Percentiles rank a stretch among this genome's conserved stretches.
Evolutionary conservation across 2,329 filamentous ascomycete species (phyloP).

Genomic region (Trichophyton equinum): DNA sequence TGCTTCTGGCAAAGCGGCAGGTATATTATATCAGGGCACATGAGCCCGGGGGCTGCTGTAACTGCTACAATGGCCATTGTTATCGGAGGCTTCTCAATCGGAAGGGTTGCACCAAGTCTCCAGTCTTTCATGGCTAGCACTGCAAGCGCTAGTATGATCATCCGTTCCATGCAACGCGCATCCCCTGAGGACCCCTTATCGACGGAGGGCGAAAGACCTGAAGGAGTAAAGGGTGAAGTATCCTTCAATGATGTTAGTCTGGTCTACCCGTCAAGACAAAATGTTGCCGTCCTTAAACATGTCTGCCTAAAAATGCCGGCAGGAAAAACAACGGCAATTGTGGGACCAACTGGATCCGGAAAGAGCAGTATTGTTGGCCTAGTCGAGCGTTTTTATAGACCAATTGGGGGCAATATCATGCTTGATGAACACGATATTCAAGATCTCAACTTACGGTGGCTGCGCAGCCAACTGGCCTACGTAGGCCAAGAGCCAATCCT

Average conservation of each 20-base stretch:
- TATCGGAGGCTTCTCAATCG: conserved; percentile 71
- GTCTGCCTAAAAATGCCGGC: conserved; percentile 27
- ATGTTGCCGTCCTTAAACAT: conserved; percentile 27
- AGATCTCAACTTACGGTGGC: conserved; percentile 19
- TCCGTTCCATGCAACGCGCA: conserved; percentile 65
- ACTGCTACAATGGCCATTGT: conserved; percentile 71
- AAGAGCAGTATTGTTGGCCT: conserved; percentile 38
- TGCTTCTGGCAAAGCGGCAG: conserved; percentile 60
- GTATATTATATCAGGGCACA: conserved; percentile 50
- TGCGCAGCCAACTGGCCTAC: conserved; percentile 15
- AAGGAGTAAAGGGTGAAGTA: conserved; percentile 55
- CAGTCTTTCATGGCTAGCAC: conserved; percentile 64
- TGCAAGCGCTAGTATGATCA: conserved; percentile 69
- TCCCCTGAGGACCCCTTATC: conserved; percentile 63
- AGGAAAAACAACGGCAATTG: conserved; percentile 35
- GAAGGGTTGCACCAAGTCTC: conserved; percentile 62
- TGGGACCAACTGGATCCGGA: conserved; percentile 28
- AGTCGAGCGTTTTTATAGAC: conserved; percentile 48
- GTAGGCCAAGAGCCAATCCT: conserved; percentile 17
- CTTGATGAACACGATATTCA: conserved; percentile 25
- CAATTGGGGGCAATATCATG: conserved; percentile 19
- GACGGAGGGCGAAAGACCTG: conserved; percentile 51
- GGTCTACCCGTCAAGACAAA: conserved; percentile 29
- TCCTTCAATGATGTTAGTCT: conserved; percentile 54
- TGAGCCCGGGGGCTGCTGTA: conserved; percentile 52